Conservation (phyloP, 2,329 filamentous ascomycete genomes). For the Botrytis fragariae region DNA sequence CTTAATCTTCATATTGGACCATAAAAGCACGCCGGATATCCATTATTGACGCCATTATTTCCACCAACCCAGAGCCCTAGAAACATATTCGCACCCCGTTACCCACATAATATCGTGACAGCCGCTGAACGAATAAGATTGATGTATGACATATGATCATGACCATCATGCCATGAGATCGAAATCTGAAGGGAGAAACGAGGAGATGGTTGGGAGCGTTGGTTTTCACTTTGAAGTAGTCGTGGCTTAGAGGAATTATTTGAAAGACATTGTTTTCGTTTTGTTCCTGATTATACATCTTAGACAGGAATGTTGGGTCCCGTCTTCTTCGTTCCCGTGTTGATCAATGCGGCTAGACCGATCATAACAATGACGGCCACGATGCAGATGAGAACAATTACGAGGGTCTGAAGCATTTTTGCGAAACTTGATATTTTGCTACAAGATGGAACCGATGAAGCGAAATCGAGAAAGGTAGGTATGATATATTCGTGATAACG, state of each 20-base stretch:
- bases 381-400: slow-evolving; percentile 14
- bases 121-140: background rate
- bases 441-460: background rate
- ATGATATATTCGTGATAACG: background rate
- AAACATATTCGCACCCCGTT: background rate
- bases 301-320: slow-evolving; percentile 3
- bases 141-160: background rate
- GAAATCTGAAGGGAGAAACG: background rate
- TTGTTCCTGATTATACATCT: background rate
- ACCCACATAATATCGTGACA: background rate
- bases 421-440: background rate
- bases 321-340: background rate
- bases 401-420: slow-evolving; percentile 11
- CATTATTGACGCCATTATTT: slow-evolving; percentile 3
- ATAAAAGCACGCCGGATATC: background rate
- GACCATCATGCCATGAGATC: background rate
- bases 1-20: background rate
- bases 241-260: background rate
- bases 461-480: background rate
- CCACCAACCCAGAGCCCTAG: background rate
- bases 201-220: background rate
- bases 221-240: background rate
- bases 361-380: background rate
- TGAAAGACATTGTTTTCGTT: background rate
- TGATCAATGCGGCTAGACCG: slow-evolving; percentile 14